phyloP scores from a whole-genome alignment of 805 yeast species.

The Grigorovia humatica region DNA sequence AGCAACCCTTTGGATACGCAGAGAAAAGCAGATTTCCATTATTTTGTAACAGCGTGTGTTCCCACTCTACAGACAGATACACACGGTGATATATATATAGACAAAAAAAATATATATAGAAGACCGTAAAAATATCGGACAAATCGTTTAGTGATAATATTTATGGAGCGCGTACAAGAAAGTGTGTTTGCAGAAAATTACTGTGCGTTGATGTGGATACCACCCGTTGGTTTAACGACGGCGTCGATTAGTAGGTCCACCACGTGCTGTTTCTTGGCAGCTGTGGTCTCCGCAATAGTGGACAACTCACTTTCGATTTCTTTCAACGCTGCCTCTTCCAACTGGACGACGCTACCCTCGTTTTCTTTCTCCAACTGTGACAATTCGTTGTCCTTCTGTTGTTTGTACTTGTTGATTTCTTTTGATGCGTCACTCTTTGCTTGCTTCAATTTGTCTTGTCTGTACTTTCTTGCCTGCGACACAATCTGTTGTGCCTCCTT shows the following conservation, averaged over 20 bases:
- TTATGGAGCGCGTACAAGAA: too few relatives aligned
- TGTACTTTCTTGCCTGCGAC: conserved; percentile 80
- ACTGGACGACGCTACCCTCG: conserved; percentile 40
- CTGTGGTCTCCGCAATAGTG: conserved; percentile 54
- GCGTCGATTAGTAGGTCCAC: conserved; percentile 71
- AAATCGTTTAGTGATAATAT: conserved; percentile 8
- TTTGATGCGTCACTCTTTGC: conserved; percentile 88
- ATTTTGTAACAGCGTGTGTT: too few relatives aligned
- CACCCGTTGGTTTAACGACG: conserved; percentile 69
- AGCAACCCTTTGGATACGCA: too few relatives aligned
- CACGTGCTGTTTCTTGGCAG: conserved; percentile 54
- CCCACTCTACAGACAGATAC: too few relatives aligned
- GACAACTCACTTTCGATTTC: conserved; percentile 62
- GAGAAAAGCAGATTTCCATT: too few relatives aligned
- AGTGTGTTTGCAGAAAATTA: neutral
- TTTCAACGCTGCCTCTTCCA: conserved; percentile 65
- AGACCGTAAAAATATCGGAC: conserved; percentile 11
- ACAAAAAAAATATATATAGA: conserved; percentile 5
- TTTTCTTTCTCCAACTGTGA: conserved; percentile 61
- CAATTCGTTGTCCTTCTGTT: conserved; percentile 74
- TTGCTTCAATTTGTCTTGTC: conserved; percentile 71
- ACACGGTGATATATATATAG: too few relatives aligned
- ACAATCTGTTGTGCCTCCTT: conserved; percentile 96
- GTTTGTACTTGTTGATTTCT: conserved; percentile 81
- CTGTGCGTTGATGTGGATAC: conserved; percentile 67